Evolutionary conservation across 2,329 filamentous ascomycete species (phyloP).

Genomic region (Fusarium sp.): DNA sequence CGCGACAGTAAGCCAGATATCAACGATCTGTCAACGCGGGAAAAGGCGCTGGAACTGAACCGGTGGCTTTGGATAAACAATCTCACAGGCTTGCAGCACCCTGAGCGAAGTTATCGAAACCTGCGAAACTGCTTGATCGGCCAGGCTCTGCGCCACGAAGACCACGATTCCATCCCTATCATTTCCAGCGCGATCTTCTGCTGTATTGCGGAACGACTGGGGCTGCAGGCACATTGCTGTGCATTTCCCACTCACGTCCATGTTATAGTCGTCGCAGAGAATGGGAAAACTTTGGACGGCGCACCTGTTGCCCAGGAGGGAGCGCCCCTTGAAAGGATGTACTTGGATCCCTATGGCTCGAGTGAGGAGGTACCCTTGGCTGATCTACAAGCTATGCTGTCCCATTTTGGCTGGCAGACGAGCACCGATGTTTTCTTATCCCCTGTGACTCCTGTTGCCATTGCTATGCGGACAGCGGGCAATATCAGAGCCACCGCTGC

Average conservation of each 20-base stretch:
- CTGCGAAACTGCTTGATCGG: slow-evolving; percentile 92
- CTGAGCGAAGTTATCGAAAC: slow-evolving; percentile 78
- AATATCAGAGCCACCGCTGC: slow-evolving; percentile 83
- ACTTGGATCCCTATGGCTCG: slow-evolving; percentile 85
- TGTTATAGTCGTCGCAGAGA: slow-evolving; percentile 77
- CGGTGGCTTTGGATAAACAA: slow-evolving; percentile 78
- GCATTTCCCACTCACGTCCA: slow-evolving; percentile 90
- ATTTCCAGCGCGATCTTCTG: slow-evolving; percentile 92
- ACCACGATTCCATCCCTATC: slow-evolving; percentile 86
- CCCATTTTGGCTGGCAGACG: slow-evolving; percentile 61
- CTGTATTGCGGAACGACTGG: slow-evolving; percentile 80
- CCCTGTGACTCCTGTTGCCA: slow-evolving; percentile 74
- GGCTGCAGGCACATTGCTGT: slow-evolving; percentile 82
- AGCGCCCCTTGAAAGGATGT: slow-evolving; percentile 70
- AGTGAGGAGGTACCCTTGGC: slow-evolving; percentile 75
- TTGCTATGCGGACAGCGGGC: slow-evolving; percentile 79
- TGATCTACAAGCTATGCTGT: slow-evolving; percentile 73
- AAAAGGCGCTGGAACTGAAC: slow-evolving; percentile 78
- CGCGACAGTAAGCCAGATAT: slow-evolving; percentile 67
- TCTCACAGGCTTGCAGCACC: slow-evolving; percentile 78
- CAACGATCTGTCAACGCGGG: slow-evolving; percentile 70
- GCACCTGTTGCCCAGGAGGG: slow-evolving; percentile 55
- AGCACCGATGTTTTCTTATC: slow-evolving; percentile 69
- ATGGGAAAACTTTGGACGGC: slow-evolving; percentile 73
- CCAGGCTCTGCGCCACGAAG: slow-evolving; percentile 78